Evolutionary conservation across 2,329 filamentous ascomycete genomes (phyloP), one percentile per base, ranked within the genome.

Genomic region (Aspergillus ochraceus): DNA sequence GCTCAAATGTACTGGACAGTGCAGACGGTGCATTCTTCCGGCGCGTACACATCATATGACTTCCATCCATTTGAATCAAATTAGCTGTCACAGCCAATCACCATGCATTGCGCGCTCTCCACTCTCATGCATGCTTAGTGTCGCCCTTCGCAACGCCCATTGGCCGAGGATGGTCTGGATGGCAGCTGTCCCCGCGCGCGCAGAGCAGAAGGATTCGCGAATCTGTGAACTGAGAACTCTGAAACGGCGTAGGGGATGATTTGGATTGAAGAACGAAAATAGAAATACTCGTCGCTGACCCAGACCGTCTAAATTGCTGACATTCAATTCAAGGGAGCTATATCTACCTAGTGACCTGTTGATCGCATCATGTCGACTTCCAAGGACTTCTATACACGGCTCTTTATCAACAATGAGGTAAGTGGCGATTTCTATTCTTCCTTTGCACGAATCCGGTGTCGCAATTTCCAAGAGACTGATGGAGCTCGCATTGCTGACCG

Each of bases 361-460:
- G 26, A 29, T n/a, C 17, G 36, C 36, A 42, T 14, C 17, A 42
- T 42, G 36, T 42, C 36, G 36, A 42, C 20, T n/a, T n/a, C 36
- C 5, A 2, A 45, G 29, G 22, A 24, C 22, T 46, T 62, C 20
- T 58, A 55, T n/a, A 63, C 60, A 9, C 50, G 62, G 19, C 73
- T 84, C 57, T 82, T 83, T 65, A 83, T 84, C 70, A 81, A 84
- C 66, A 80, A 81, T 66, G 76, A 80, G 71, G 79, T 80, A 66
- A 42, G 45, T 22, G 19, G 30, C 32, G 22, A 9, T 4, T 29
- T 29, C 26, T 29, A 29, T 29, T 29, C 8, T 9, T 29, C 8
- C 26, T 9, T 29, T 4, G 3, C 26, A 29, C 26, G 26, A 29
- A 29, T 29, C 26, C 8, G 26, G 3, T 29, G 26, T 29, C 26